A percentile compares a stretch with the other conserved stretches of the same genome.
These are phyloP conservation scores for Castanea sativa DNA, from an alignment of 306 rosid species.

Conservation along the genomic window DNA sequence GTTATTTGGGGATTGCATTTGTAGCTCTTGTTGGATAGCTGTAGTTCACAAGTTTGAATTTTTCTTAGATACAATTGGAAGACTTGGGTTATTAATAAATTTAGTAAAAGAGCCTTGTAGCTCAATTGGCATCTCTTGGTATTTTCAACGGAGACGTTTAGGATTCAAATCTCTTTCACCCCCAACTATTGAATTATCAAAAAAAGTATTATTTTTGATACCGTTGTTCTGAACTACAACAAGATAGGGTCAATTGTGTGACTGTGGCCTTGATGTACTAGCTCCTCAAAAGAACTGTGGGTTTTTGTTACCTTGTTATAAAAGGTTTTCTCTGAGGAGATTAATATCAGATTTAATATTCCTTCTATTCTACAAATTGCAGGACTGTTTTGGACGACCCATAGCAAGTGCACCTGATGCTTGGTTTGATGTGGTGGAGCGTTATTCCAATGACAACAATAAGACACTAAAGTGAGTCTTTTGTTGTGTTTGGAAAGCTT, in stretches of 20 bases:
- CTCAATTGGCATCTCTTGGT: too few species aligned
- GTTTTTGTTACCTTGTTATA: background rate
- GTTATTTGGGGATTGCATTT: background rate
- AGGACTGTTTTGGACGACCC: conserved; percentile 97
- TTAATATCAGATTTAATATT: background rate
- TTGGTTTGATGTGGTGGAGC: conserved; percentile 97
- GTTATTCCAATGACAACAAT: conserved; percentile 83
- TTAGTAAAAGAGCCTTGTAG: background rate
- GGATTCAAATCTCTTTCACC: too few species aligned
- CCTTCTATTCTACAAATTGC: conserved; percentile 8
- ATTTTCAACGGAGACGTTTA: too few species aligned
- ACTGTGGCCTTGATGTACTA: background rate
- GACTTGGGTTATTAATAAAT: background rate
- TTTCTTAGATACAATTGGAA: background rate
- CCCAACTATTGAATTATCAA: too few species aligned
- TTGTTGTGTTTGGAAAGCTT: conserved; percentile 1
- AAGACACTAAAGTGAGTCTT: conserved; percentile 67
- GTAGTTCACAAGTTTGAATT: background rate
- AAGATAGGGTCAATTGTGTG: too few species aligned
- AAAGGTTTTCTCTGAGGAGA: background rate
- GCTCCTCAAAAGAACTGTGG: background rate
- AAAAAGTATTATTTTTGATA: too few species aligned
- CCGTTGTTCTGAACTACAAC: too few species aligned
- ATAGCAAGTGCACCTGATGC: conserved; percentile 93
- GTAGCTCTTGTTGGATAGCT: background rate